A percentile compares a stretch with the other conserved stretches of the same genome.
Conservation (phyloP, 2,329 filamentous ascomycete species). For the Pestalotiopsis sp. region DNA sequence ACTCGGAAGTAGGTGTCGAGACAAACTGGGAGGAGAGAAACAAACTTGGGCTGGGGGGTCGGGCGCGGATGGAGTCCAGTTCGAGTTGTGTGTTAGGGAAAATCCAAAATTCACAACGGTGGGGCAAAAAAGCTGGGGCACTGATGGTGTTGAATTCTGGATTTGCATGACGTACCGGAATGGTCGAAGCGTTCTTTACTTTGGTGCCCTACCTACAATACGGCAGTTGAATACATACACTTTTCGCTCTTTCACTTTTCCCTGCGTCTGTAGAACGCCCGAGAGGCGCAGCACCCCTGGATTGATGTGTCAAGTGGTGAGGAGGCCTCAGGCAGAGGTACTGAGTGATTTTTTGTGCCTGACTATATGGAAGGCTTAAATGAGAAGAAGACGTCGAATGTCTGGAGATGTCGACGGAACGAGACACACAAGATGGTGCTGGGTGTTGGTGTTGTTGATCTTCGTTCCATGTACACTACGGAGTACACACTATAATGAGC, state of each 20-base stretch:
- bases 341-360: conserved; percentile 9
- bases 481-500: too few relatives aligned
- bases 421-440: background rate
- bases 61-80: conserved; percentile 3
- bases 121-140: conserved; percentile 15
- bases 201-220: background rate
- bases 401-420: background rate
- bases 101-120: conserved; percentile 8
- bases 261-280: background rate
- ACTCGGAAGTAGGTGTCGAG: conserved; percentile 9
- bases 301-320: background rate
- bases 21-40: conserved; percentile 10
- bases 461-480: background rate
- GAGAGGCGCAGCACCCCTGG: conserved; percentile 7
- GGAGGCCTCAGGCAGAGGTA: conserved; percentile 8
- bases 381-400: background rate
- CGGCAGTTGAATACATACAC: background rate
- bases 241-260: background rate
- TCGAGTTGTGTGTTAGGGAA: conserved; percentile 3
- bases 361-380: background rate
- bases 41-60: background rate
- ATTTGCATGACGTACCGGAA: conserved; percentile 13
- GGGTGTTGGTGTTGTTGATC: background rate
- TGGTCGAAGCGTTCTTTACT: background rate
- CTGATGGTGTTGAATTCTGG: conserved; percentile 6